Base-by-base conservation (phyloP, 2,329 filamentous ascomycete species). In the Fusarium sp. region DNA sequence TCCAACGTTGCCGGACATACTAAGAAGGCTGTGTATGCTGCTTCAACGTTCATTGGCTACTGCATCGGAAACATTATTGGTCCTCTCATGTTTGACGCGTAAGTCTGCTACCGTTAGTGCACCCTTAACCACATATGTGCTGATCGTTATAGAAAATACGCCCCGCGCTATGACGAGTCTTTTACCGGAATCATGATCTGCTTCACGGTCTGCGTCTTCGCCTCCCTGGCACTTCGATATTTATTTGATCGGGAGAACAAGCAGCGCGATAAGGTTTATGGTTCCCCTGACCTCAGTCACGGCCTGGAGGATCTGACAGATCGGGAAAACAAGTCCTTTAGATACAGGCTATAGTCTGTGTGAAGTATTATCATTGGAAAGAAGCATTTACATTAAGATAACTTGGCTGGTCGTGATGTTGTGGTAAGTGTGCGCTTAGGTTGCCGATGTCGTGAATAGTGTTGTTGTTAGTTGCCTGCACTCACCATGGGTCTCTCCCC, bases 41-140 rank as follows among this genome's bases (percentile, higher is more conserved):
- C 47, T 23, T 32, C 21, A 2, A 50, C 30, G 2, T 50, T 50
- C 12, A 33, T 32, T 6, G 28, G 47, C 13, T 50, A 50, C 10
- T 50, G 47, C 9, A 15, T 50, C 13, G 47, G 47, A 23, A 50
- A 50, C 11, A 50, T 50, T 3, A 50, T 50, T 2, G 28, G 47
- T 3, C 47, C 47, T 2, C 30, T 32, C 5, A 33, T 50, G 28
- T 50, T 33, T 33, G 30, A 50, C 11, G 10, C 47, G 43, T 46
- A 49, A 50, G 47, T 50, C 0, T 6, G 19, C 2, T 1, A 50
- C 15, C 2, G 21, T 16, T 13, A 1, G 5, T 3, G 1, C 8
- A n/a, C n/a, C n/a, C n/a, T n/a, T n/a, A n/a, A n/a, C n/a, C n/a
- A 16, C 3, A 18, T 9, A 13, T 6, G 12, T 50, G 28, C 47